Base-by-base conservation (phyloP, 768 basidiomycete species). In the Chlorophyllum brunneum region DNA sequence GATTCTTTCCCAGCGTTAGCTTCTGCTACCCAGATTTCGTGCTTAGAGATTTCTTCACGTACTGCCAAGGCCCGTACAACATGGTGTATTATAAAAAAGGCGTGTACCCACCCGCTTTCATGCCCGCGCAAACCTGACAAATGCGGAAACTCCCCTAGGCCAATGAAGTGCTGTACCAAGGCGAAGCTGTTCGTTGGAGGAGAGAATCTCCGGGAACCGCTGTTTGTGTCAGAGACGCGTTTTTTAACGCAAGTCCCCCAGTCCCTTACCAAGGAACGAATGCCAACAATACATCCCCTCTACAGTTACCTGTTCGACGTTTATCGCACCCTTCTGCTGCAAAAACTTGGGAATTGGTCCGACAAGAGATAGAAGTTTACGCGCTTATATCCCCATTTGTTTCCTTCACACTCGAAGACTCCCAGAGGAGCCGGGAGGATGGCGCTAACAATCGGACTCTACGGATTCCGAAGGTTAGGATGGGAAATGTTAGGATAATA, bases 201-300 rank as follows among this genome's bases (percentile, higher is more conserved):
- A 75, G 85, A 56, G 82, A 89, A 63, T 71, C 72, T 1, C 68
- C 79, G 2, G 95, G 95, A 2, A 97, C 95, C 5, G 83, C 80
- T 9, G 86, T 95, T 36, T 84, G 80, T 58, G 74, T 97, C 38
- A 83, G 90, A 18, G 95, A 98, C 65, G 85, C 90, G 2, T 99
- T 97, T 64, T 89, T 87, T 63, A 93, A 90, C 62, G 92, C 92
- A 55, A 38, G 81, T 26, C 34, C 48, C 34, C 18, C 16, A 30
- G 38, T 33, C 50, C 16, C 40, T 54, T 33, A 37, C 15, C 41
- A 40, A 36, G 37, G 49, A 39, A 26, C 23, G 22, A 38, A 27
- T 31, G 16, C 39, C 41, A 39, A 26, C 51, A 36, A 59, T 51
- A 56, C 41, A 16, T 49, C 5, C 48, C 50, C 15, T 48, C 29